Conservation (phyloP, 345 rosid species). For the Moricandia moricandioides region DNA sequence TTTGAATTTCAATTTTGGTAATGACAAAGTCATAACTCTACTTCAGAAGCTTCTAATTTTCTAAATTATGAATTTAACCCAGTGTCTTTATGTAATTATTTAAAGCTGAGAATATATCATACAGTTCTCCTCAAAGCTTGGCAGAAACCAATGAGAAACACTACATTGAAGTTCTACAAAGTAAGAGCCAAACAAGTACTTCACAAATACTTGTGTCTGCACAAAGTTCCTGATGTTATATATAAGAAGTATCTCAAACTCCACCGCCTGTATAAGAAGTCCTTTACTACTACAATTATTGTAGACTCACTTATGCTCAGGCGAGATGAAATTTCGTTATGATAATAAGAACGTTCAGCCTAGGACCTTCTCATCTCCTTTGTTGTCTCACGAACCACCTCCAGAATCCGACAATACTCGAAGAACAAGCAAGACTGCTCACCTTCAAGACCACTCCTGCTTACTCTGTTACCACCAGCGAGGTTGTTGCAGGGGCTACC, state of each 20-base stretch:
- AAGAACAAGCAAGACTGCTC: conserved; percentile 70
- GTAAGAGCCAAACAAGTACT: not conserved
- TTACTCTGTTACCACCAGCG: conserved; percentile 76
- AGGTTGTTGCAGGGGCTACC: conserved; percentile 96
- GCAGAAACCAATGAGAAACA: no score
- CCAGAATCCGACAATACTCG: conserved; percentile 67
- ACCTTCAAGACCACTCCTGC: conserved; percentile 82
- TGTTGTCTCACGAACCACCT: conserved; percentile 43
- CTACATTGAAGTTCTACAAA: not conserved
- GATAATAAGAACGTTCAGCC: not conserved
- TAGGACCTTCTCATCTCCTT: conserved; percentile 2
- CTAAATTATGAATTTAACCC: no score
- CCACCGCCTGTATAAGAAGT: not conserved
- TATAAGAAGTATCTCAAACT: not conserved
- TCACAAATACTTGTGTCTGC: not conserved
- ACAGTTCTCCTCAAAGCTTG: not conserved
- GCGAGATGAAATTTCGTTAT: not conserved
- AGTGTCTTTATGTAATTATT: no score
- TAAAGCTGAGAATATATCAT: not conserved
- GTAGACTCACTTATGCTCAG: not conserved
- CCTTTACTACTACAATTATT: not conserved
- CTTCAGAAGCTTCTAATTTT: not conserved
- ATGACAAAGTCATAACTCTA: not conserved
- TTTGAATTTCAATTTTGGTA: not conserved
- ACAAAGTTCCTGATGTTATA: not conserved